Evolutionary conservation across 495 filamentous ascomycete species (phyloP).

Genomic region (Cudoniella acicularis): DNA sequence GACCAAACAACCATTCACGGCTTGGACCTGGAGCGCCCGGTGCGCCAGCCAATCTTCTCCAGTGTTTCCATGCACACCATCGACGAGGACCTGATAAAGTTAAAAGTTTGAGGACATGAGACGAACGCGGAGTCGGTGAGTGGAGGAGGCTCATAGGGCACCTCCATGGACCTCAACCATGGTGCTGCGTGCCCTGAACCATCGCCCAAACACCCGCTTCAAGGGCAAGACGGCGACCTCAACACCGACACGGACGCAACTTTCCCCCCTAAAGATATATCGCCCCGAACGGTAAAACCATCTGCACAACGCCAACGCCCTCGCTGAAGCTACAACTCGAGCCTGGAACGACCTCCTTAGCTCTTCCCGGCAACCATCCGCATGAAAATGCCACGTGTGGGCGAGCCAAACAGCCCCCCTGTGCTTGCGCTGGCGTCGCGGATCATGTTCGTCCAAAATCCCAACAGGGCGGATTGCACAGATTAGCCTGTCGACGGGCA

Average conservation of each 20-base stretch:
- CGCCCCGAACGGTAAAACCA: too few relatives aligned
- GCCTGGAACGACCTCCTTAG: not conserved
- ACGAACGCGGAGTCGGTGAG: not conserved
- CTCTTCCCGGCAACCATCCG: not conserved
- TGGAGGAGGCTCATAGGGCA: not conserved
- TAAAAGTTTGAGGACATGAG: not conserved
- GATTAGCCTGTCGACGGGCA: not conserved
- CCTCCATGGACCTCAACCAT: too few relatives aligned
- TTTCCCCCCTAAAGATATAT: not conserved
- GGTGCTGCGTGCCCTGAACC: not conserved
- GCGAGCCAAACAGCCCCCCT: not conserved
- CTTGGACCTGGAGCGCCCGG: not conserved
- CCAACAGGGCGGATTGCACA: not conserved
- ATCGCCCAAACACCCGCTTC: too few relatives aligned
- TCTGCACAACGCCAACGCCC: too few relatives aligned
- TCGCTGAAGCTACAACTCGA: not conserved
- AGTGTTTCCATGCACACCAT: not conserved
- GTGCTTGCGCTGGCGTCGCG: not conserved
- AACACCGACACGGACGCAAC: not conserved
- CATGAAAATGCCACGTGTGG: not conserved
- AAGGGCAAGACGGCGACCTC: not conserved
- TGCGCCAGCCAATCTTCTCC: not conserved
- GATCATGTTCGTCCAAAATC: not conserved
- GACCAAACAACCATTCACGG: too few relatives aligned
- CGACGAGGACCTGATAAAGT: not conserved